Conservation (phyloP, 345 rosid species). For the Excoecaria agallocha region DNA sequence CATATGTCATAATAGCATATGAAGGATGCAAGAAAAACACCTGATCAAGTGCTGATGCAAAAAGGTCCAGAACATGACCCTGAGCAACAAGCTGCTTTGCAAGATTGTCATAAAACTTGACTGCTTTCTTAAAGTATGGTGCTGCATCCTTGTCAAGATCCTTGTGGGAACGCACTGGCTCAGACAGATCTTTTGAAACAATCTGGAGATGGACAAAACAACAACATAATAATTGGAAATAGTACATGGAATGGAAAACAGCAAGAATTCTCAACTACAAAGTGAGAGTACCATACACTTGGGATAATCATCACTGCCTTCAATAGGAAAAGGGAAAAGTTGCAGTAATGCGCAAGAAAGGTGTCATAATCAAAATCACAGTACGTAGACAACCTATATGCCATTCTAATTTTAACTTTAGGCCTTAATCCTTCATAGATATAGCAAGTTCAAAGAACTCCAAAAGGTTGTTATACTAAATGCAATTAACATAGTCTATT, state of each 20-base stretch:
- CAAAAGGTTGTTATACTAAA: background rate
- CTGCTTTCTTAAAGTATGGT: constrained; percentile 92
- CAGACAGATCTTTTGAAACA: constrained; percentile 90
- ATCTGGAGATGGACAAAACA: constrained; percentile 53
- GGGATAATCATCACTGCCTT: too few relatives aligned
- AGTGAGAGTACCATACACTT: too few relatives aligned
- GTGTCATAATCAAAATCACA: background rate
- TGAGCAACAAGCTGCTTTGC: constrained; percentile 95
- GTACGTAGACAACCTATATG: background rate
- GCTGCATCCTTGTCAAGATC: constrained; percentile 99
- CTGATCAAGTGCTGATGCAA: constrained; percentile 99
- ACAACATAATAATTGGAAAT: constrained; percentile 10
- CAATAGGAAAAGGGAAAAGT: too few relatives aligned
- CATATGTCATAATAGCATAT: background rate
- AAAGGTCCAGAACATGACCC: constrained; percentile 95
- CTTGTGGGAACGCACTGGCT: constrained; percentile 98
- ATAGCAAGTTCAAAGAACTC: background rate
- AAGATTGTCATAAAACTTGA: constrained; percentile 80
- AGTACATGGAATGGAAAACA: background rate
- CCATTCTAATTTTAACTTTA: background rate
- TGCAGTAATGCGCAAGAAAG: background rate
- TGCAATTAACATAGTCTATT: background rate
- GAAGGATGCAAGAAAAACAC: constrained; percentile 35
- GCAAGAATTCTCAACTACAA: background rate
- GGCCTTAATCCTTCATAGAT: background rate